Evolutionary conservation across 768 basidiomycete genomes (phyloP).

Genomic region (Cyathus striatus): DNA sequence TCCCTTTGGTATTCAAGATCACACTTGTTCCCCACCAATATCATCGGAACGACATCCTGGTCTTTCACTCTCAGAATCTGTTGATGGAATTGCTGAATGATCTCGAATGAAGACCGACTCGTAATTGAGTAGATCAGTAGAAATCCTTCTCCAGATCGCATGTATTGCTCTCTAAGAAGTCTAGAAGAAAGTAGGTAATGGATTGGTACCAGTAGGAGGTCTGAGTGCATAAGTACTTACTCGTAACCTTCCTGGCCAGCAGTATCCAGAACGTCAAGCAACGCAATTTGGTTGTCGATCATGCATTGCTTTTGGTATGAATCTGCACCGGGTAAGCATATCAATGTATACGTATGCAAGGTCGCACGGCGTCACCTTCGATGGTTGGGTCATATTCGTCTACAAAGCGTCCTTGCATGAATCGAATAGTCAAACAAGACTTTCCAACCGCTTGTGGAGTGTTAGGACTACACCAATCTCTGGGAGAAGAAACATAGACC

Average conservation of each 20-base stretch:
- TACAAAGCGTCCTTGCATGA: constrained; percentile 93
- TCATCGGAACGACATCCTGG: constrained; percentile 90
- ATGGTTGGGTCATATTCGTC: constrained; percentile 78
- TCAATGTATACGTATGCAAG: background rate
- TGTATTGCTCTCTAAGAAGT: constrained; percentile 98
- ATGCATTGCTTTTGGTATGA: constrained; percentile 97
- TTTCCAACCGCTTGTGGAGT: constrained; percentile 43
- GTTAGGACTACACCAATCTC: background rate
- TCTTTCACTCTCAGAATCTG: constrained; percentile 97
- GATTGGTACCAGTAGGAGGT: too few species aligned
- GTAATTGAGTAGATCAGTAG: constrained; percentile 97
- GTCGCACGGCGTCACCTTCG: background rate
- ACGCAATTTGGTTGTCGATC: constrained; percentile 97
- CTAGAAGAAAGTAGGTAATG: too few species aligned
- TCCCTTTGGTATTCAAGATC: constrained; percentile 95
- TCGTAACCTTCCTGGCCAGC: constrained; percentile 98
- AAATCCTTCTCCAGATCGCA: constrained; percentile 98
- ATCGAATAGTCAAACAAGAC: constrained; percentile 95
- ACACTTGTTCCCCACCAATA: constrained; percentile 97
- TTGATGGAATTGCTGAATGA: constrained; percentile 93
- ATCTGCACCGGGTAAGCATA: constrained; percentile 43
- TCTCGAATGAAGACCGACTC: constrained; percentile 95
- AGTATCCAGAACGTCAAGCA: constrained; percentile 94
- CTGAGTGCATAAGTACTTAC: constrained; percentile 37
- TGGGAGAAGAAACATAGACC: constrained; percentile 1